Conservation (phyloP, 106 monocot species). For the Acorus calamus region DNA sequence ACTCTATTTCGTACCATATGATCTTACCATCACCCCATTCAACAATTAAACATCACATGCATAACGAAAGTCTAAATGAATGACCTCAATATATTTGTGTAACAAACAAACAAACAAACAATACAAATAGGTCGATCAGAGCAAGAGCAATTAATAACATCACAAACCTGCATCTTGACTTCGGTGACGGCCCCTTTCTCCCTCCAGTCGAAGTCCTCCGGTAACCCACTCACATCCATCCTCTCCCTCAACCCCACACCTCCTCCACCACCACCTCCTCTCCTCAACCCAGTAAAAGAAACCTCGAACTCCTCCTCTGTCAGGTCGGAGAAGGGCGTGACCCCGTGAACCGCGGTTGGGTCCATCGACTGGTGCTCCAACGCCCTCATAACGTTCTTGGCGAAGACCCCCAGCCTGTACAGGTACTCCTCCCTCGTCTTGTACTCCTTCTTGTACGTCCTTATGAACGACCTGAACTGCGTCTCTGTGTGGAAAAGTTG, state of each 20-base stretch:
- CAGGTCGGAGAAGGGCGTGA: conserved; percentile 80
- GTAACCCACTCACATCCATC: conserved; percentile 24
- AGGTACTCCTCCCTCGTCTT: conserved; percentile 42
- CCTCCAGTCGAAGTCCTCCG: conserved; percentile 76
- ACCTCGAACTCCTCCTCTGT: conserved; percentile 74
- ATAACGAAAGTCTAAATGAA: no score
- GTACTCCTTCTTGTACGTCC: conserved; percentile 47
- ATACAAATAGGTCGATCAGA: neutral
- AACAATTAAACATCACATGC: no score
- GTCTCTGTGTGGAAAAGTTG: no score
- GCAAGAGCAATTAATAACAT: neutral
- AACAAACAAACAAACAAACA: no score
- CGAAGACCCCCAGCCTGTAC: conserved; percentile 51
- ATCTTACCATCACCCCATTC: no score
- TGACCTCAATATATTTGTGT: no score
- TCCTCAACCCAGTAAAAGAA: conserved; percentile 30
- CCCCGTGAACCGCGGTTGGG: conserved; percentile 65
- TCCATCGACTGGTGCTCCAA: conserved; percentile 75
- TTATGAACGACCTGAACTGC: conserved; percentile 37
- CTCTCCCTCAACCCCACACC: neutral
- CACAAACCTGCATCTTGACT: conserved; percentile 64
- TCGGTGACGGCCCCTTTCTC: conserved; percentile 73
- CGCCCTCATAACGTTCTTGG: conserved; percentile 46
- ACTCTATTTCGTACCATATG: no score
- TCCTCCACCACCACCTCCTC: neutral